Evolutionary conservation across 805 yeast genomes (phyloP), one percentile per base, ranked within the genome.

Genomic region (Maudiozyma pseudohumilis): DNA sequence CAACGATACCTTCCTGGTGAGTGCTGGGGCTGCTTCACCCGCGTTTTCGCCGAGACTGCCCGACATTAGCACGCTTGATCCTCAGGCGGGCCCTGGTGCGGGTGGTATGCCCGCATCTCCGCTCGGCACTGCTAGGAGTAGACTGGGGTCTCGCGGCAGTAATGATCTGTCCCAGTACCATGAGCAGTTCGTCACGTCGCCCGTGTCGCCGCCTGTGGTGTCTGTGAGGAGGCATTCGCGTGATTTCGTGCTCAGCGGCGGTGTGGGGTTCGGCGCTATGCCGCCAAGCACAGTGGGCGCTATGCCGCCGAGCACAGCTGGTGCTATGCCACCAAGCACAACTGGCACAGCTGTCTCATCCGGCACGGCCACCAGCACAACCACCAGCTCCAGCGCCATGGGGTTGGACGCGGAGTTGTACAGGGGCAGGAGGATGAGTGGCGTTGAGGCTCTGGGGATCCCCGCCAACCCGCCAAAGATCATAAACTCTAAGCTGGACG

Each of bases 401-500:
- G n/a, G n/a, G n/a, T n/a, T n/a, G n/a, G n/a, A n/a, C n/a, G n/a
- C n/a, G n/a, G n/a, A n/a, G n/a, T n/a, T n/a, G n/a, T n/a, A n/a
- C n/a, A n/a, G n/a, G n/a, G n/a, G n/a, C n/a, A n/a, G n/a, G n/a
- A n/a, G n/a, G n/a, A n/a, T n/a, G n/a, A n/a, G n/a, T n/a, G n/a
- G n/a, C n/a, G n/a, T n/a, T n/a, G n/a, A n/a, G n/a, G n/a, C n/a
- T n/a, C n/a, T n/a, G n/a, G 11, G 11, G 11, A 7, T 36, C 3
- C 55, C 52, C 32, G 45, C 47, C 26, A 47, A 48, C 5, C 52
- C 55, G 24, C 61, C 61, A n/a, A 48, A 51, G 29, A 49, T 41
- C 29, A 51, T 56, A 40, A 58, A 56, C 38, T 52, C 63, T 10
- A 58, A 51, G 40, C 43, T 58, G 16, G 60, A 56, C 33, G 61